Evolutionary conservation across 1,284 basidiomycete species (phyloP), one percentile per base, ranked within the genome.

Genomic region (Boletus semigastroideus): DNA sequence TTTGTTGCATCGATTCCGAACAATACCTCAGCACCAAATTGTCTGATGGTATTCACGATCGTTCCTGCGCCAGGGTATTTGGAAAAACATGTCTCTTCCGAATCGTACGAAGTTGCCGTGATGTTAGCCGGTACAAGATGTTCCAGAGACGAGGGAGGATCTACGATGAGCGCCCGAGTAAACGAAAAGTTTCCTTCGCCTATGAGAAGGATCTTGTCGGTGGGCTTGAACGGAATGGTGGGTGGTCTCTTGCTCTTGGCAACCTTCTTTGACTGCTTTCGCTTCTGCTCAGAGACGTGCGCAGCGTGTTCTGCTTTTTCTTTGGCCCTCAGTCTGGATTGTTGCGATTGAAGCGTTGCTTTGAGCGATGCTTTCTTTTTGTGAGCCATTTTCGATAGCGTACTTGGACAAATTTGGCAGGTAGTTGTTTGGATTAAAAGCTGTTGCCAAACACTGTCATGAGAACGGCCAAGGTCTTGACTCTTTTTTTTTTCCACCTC

Each of bases 141-240:
- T 36, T 75, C 74, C 42, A 88, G 63, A 3, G 69, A 62, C 19
- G 69, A 33, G 5, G 84, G 82, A 10, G 81, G 78, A 59, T 77
- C 74, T 50, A 71, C 67, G 14, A 92, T 71, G 8, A 98, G 77
- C 9, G 94, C 86, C 20, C 82, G 82, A 1, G 94, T 79, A 64
- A 94, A 99, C 1, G 94, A 96, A 63, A 99, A 98, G 69, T 98
- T 94, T 25, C 92, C 92, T 74, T 98, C 95, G n/a, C 96, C 95
- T 45, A 98, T 76, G 34, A 98, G 79, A 14, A 98, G 79, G 42
- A 98, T 87, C 39, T 75, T 85, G 67, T 98, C 92, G 27, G 83
- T 84, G 0, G 78, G 62, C 5, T 69, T 72, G 71, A 95, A 94
- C 0, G 94, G 93, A n/a, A 90, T 74, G 1, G 79, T 86, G 1